These are phyloP conservation scores for Quercus mongolica DNA, from an alignment of 306 rosid species.

Conservation along the genomic window DNA sequence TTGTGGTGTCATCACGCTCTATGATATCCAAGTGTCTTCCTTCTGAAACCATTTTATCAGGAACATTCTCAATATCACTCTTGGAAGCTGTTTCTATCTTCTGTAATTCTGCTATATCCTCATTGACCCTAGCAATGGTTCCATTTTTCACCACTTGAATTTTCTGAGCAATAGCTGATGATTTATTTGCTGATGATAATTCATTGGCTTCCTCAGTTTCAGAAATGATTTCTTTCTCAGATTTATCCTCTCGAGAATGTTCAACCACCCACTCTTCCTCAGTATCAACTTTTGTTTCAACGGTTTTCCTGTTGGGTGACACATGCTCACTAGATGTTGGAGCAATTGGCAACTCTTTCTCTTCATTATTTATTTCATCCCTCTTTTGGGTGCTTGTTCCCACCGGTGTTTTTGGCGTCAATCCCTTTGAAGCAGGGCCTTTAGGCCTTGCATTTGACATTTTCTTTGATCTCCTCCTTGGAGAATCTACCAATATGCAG, in stretches of 20 bases:
- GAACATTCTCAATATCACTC: constrained; percentile 27
- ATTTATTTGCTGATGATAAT: constrained; percentile 25
- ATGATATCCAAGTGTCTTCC: not conserved
- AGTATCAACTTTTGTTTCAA: constrained; percentile 28
- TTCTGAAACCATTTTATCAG: constrained; percentile 22
- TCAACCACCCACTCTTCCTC: constrained; percentile 34
- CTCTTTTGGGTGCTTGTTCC: constrained; percentile 36
- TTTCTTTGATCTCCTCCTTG: constrained; percentile 61
- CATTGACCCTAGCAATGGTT: constrained; percentile 27
- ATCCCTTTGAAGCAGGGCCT: constrained; percentile 53
- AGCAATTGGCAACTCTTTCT: constrained; percentile 40
- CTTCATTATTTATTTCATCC: constrained; percentile 35
- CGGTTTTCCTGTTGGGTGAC: constrained; percentile 16
- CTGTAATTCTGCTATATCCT: constrained; percentile 22
- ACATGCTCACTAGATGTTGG: constrained; percentile 42
- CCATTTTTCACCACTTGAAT: constrained; percentile 29
- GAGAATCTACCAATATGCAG: constrained; percentile 45
- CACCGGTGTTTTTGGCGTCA: constrained; percentile 37
- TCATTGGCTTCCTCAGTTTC: constrained; percentile 36
- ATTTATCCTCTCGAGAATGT: constrained; percentile 28
- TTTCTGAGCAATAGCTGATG: constrained; percentile 19
- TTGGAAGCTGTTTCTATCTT: constrained; percentile 25
- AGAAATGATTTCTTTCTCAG: constrained; percentile 30
- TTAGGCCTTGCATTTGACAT: constrained; percentile 44
- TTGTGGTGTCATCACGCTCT: not conserved